phyloP scores from a whole-genome alignment of 768 basidiomycete genomes.

The Termitomyces bulborhizus region DNA sequence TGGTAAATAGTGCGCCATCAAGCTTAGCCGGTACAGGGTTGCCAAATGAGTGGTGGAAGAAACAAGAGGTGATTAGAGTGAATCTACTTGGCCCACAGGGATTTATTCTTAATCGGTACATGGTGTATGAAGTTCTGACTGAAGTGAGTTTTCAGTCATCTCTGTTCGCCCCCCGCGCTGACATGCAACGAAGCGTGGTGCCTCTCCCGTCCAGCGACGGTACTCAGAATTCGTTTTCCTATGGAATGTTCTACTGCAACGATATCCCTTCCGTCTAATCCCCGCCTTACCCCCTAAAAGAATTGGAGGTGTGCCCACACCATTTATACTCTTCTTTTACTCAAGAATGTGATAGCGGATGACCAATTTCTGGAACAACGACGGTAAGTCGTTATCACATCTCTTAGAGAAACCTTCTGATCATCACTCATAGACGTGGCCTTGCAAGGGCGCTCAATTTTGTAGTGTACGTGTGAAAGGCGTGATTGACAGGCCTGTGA shows the following conservation, averaged over 20 bases:
- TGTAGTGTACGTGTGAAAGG: slow-evolving; percentile 48
- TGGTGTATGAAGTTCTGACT: slow-evolving; percentile 74
- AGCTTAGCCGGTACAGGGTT: slow-evolving; percentile 66
- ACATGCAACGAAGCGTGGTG: slow-evolving; percentile 38
- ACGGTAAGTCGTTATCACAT: slow-evolving; percentile 35
- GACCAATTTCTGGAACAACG: slow-evolving; percentile 89
- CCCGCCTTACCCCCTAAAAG: slow-evolving; percentile 88
- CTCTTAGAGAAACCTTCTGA: not conserved
- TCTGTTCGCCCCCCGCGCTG: slow-evolving; percentile 2
- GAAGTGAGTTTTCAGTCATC: slow-evolving; percentile 46
- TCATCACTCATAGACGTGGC: slow-evolving; percentile 51
- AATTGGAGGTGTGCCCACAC: slow-evolving; percentile 66
- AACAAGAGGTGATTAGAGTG: slow-evolving; percentile 65
- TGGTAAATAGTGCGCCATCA: slow-evolving; percentile 45
- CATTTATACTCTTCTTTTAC: slow-evolving; percentile 7
- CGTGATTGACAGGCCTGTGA: not conserved
- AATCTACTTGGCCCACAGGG: slow-evolving; percentile 83
- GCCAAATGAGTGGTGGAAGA: slow-evolving; percentile 84
- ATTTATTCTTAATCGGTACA: slow-evolving; percentile 84
- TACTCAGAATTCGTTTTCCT: slow-evolving; percentile 94
- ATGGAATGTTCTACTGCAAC: slow-evolving; percentile 76
- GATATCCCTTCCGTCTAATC: slow-evolving; percentile 93
- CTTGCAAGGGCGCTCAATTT: slow-evolving; percentile 76
- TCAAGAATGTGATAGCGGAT: slow-evolving; percentile 48
- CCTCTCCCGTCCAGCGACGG: slow-evolving; percentile 65